These are phyloP conservation scores for Suillus clintonianus DNA, from an alignment of 768 basidiomycete species.

Conservation along the genomic window DNA sequence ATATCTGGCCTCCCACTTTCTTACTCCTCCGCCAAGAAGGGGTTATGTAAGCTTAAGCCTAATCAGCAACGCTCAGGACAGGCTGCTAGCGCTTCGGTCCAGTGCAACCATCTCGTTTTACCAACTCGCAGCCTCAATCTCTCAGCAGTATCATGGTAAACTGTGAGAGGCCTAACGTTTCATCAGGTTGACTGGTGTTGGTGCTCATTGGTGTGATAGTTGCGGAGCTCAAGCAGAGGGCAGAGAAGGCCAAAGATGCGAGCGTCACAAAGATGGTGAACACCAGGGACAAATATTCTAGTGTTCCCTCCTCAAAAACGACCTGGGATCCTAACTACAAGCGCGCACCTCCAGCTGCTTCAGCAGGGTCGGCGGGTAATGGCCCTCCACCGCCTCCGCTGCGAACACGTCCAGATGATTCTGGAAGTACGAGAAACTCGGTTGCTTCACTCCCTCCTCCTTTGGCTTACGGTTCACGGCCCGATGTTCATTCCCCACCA, in stretches of 20 bases:
- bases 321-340: slow-evolving; percentile 64
- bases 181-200: not conserved
- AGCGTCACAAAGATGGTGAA: slow-evolving; percentile 51
- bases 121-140: not conserved
- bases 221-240: slow-evolving; percentile 67
- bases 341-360: slow-evolving; percentile 43
- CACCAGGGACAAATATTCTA: slow-evolving; percentile 57
- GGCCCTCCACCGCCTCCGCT: slow-evolving; percentile 34
- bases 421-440: slow-evolving; percentile 12
- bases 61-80: too few species aligned
- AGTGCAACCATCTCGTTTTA: not conserved
- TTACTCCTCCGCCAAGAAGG: not conserved
- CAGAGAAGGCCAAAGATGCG: slow-evolving; percentile 59
- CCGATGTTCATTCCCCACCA: slow-evolving; percentile 14
- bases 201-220: slow-evolving; percentile 36
- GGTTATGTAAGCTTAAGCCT: not conserved
- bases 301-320: slow-evolving; percentile 58
- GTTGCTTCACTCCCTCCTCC: slow-evolving; percentile 20
- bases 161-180: slow-evolving; percentile 23
- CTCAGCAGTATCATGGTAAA: slow-evolving; percentile 23
- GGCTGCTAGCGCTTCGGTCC: too few species aligned
- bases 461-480: slow-evolving; percentile 13
- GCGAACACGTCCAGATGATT: slow-evolving; percentile 23
- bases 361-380: slow-evolving; percentile 12
- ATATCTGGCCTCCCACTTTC: too few species aligned